phyloP scores from a whole-genome alignment of 768 basidiomycete genomes.

The Leccinum sublutescens region DNA sequence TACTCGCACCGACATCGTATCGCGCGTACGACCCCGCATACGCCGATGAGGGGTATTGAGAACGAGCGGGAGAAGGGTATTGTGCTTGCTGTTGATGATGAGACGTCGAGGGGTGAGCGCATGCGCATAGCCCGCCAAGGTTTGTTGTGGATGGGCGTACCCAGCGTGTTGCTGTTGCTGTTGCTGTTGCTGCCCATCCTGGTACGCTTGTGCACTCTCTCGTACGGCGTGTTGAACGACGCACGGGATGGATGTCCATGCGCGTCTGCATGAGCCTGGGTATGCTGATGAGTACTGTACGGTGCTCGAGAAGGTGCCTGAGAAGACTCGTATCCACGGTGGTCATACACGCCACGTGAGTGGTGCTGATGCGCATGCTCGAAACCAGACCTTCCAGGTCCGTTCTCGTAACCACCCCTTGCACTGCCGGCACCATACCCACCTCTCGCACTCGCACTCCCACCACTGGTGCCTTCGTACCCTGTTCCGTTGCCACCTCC shows the following conservation, averaged over 20 bases:
- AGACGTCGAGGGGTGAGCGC: constrained; percentile 16
- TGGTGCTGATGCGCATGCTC: constrained; percentile 30
- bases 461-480: constrained; percentile 17
- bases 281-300: constrained; percentile 17
- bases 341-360: constrained; percentile 27
- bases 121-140: constrained; percentile 18
- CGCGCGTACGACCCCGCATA: constrained; percentile 30
- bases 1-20: constrained; percentile 28
- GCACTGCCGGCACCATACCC: constrained; percentile 18
- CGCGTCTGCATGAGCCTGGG: constrained; percentile 20
- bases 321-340: constrained; percentile 26
- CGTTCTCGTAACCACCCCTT: constrained; percentile 25
- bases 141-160: constrained; percentile 22
- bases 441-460: constrained; percentile 16
- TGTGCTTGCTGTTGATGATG: constrained; percentile 27
- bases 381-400: constrained; percentile 17
- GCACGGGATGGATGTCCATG: constrained; percentile 20
- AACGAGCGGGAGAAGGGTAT: constrained; percentile 24
- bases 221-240: constrained; percentile 23
- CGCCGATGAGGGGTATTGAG: constrained; percentile 25
- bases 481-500: constrained; percentile 7
- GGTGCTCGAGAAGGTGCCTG: constrained; percentile 21
- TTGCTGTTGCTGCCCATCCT: constrained; percentile 20
- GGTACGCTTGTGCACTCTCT: constrained; percentile 30
- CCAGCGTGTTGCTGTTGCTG: constrained; percentile 23